Evolutionary conservation across 192 early-diverging fungal species (phyloP).

Genomic region (Coemansia guatemalensis): DNA sequence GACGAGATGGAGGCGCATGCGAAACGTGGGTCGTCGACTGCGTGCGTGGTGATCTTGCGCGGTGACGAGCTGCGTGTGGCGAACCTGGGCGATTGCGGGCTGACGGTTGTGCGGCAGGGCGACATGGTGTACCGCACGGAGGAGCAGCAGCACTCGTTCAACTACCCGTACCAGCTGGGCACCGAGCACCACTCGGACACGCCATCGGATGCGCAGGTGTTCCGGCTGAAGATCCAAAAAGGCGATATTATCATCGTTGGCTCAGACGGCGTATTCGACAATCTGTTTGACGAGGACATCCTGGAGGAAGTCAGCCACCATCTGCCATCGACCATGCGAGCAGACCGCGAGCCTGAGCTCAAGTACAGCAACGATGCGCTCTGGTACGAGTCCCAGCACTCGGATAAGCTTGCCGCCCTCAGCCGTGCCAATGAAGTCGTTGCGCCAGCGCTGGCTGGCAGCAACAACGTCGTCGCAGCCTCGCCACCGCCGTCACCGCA

Average conservation of each 20-base stretch:
- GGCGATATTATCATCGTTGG: slow-evolving; percentile 93
- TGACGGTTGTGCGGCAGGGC: slow-evolving; percentile 83
- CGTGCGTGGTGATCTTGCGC: slow-evolving; percentile 80
- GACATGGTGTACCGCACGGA: slow-evolving; percentile 91
- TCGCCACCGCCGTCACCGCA: slow-evolving; percentile 12
- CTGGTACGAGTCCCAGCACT: slow-evolving; percentile 52
- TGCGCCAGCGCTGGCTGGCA: slow-evolving; percentile 2
- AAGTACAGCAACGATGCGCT: slow-evolving; percentile 52
- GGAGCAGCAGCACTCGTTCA: slow-evolving; percentile 99
- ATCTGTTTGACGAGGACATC: slow-evolving; percentile 97
- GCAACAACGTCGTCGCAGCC: slow-evolving; percentile 12
- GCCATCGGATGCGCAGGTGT: slow-evolving; percentile 82
- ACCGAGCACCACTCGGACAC: slow-evolving; percentile 74
- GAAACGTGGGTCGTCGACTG: slow-evolving; percentile 91
- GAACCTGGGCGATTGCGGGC: slow-evolving; percentile 93
- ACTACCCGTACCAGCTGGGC: slow-evolving; percentile 96
- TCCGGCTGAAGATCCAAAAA: slow-evolving; percentile 80
- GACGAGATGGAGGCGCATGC: slow-evolving; percentile 65
- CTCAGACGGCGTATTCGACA: slow-evolving; percentile 96
- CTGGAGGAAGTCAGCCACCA: slow-evolving; percentile 74
- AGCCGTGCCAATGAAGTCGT: slow-evolving; percentile 7
- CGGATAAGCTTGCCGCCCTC: slow-evolving; percentile 22
- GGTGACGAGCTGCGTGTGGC: slow-evolving; percentile 93
- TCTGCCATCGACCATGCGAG: slow-evolving; percentile 43
- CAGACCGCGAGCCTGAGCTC: slow-evolving; percentile 46